Base-by-base conservation (phyloP, 352 stramenopile genomes). In the Globisporangium carolinianum region DNA sequence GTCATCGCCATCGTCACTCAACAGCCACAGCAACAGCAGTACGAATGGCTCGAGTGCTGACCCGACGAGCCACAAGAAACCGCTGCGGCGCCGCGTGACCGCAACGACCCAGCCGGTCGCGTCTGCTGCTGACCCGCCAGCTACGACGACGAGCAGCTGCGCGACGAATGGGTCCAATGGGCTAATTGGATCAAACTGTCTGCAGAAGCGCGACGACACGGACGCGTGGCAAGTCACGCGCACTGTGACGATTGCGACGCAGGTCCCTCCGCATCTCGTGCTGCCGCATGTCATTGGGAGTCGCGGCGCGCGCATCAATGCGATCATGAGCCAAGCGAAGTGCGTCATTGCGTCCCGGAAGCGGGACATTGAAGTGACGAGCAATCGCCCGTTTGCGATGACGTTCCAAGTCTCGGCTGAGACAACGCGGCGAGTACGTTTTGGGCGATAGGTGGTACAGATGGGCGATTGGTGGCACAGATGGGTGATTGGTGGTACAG, bases 321-420 rank as follows among this genome's bases (percentile, higher is more conserved):
- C 58, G 14, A 70, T 88, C 48, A 86, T 88, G 75, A 67, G 68
- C 38, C 72, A 74, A 47, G 69, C 76, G 17, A 73, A 80, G 24
- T 86, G 75, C 58, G 75, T 64, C 11, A 86, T 90, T 36, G 63
- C 63, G 17, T 69, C 86, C 57, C 70, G 64, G 14, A 65, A 75
- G 36, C 54, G 51, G 6, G 42, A 49, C 49, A 47, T 15, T 37
- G 53, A 45, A 49, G 46, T 39, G 12, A 32, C 36, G 8, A 50
- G 47, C 10, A 60, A 17, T 53, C 6, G 36, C 6, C 55, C 57
- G 6, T 82, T 69, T 53, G 60, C 53, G 6, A 74, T 90, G 64
- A 68, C 58, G 18, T 88, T 90, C 50, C 69, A 72, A 47, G 64
- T 90, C 15, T 79, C 77, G 5, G 78, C 66, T 6, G 75, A 83